These are phyloP conservation scores for Dictyostelium capitatum DNA, from an alignment of 78 protist genomes.

Conservation along the genomic window DNA sequence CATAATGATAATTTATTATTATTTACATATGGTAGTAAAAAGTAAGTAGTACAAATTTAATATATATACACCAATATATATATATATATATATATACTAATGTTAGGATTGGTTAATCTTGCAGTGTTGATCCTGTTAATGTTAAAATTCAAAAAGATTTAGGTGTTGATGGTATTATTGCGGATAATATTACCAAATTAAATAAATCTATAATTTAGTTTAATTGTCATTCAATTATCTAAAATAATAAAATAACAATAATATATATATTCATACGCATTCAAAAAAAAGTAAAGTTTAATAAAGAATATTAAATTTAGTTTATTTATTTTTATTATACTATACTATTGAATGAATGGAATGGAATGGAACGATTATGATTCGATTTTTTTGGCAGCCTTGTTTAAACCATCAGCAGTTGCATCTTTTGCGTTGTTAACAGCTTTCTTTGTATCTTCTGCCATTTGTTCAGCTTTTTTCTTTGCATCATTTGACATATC, in stretches of 20 bases:
- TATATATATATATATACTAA: too few relatives aligned
- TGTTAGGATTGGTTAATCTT: too few relatives aligned
- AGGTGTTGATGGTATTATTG: slow-evolving; percentile 76
- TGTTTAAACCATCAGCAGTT: background rate
- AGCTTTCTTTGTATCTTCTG: background rate
- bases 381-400: background rate
- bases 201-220: slow-evolving; percentile 21
- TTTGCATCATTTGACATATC: background rate
- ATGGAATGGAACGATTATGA: background rate
- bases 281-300: too few relatives aligned
- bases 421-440: background rate
- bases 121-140: slow-evolving; percentile 59
- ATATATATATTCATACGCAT: too few relatives aligned
- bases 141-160: slow-evolving; percentile 60
- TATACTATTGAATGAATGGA: too few relatives aligned
- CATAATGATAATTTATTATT: slow-evolving; percentile 60
- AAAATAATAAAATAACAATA: too few relatives aligned
- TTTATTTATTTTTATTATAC: too few relatives aligned
- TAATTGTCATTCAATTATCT: too few relatives aligned
- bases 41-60: slow-evolving; percentile 22
- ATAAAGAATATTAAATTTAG: too few relatives aligned
- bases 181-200: slow-evolving; percentile 66
- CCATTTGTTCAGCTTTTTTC: background rate
- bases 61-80: too few relatives aligned
- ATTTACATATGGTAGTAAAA: slow-evolving; percentile 76